These are phyloP conservation scores for Omphalotus olearius DNA, from an alignment of 1,284 basidiomycete genomes.

Conservation along the genomic window DNA sequence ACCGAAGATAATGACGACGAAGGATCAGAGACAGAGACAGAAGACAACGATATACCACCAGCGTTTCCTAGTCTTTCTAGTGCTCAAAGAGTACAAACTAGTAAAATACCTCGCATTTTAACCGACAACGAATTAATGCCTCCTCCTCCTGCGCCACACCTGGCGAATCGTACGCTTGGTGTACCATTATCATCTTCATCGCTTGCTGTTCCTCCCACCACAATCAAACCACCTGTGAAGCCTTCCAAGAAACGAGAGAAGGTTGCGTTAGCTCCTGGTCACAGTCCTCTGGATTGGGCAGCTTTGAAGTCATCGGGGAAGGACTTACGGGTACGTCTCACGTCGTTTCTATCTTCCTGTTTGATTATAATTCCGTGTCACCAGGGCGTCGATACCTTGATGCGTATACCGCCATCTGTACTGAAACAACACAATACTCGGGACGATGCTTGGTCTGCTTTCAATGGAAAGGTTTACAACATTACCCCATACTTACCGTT, in stretches of 20 bases:
- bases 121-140: constrained; percentile 64
- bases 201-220: constrained; percentile 55
- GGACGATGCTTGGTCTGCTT: constrained; percentile 93
- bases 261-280: constrained; percentile 89
- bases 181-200: constrained; percentile 31
- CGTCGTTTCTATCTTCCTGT: not conserved
- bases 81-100: constrained; percentile 59
- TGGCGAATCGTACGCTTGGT: constrained; percentile 37
- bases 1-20: constrained; percentile 47
- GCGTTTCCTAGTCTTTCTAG: constrained; percentile 82
- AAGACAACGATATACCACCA: constrained; percentile 64
- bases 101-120: constrained; percentile 37
- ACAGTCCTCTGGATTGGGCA: constrained; percentile 94
- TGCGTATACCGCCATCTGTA: constrained; percentile 80
- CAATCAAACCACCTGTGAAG: constrained; percentile 51
- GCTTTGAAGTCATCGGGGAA: constrained; percentile 75
- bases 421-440: constrained; percentile 79
- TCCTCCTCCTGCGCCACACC: constrained; percentile 45
- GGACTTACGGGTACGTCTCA: constrained; percentile 65
- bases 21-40: constrained; percentile 47
- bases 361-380: not conserved
- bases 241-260: constrained; percentile 64
- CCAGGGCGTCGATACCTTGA: constrained; percentile 62
- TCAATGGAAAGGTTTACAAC: constrained; percentile 96
- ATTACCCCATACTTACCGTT: constrained; percentile 90